Base-by-base conservation (phyloP, 2,329 filamentous ascomycete genomes). In the Ophiostoma quercus region DNA sequence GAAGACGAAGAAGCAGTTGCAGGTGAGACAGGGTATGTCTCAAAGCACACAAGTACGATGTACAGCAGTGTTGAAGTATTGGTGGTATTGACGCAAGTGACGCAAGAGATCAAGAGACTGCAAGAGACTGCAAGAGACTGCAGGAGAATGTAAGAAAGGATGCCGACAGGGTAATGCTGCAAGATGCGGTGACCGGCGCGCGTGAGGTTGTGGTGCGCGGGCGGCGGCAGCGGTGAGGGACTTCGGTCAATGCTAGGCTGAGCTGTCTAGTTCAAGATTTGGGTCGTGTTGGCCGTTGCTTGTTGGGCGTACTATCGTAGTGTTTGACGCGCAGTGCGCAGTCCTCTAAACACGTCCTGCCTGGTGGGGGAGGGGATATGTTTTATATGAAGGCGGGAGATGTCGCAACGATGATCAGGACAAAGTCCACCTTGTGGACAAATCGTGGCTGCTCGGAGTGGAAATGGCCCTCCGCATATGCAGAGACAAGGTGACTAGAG, bases 101-200 rank as follows among this genome's bases (percentile, higher is more conserved):
- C 8, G 34, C 34, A 34, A 34, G 34, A 34, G 8, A 34, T 34
- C 34, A 34, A 57, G 22, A 39, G 63, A 2, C 39, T 41, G 39
- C 39, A 34, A 57, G 22, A 39, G 63, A 2, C 39, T 41, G 39
- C 39, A 41, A 41, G 39, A 41, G 39, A 41, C 39, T 41, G 39
- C 39, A 41, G 39, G 12, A 41, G 11, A 41, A 41, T 41, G 39
- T 32, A 43, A 43, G 22, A 67, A 57, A 69, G 47, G 37, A 29
- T 29, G 43, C 29, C 29, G 22, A 65, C 22, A 54, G 32, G 37
- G 51, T 43, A n/a, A 51, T 62, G 25, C 43, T 41, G 68, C 57
- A 68, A 68, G 68, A 68, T 68, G 70, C 68, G 70, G 70, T 71
- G 70, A 71, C 67, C 65, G 65, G 63, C 51, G 65, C 29, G 29